phyloP scores from a whole-genome alignment of 495 filamentous ascomycete species.

The Hyphodiscus hymeniophilus region DNA sequence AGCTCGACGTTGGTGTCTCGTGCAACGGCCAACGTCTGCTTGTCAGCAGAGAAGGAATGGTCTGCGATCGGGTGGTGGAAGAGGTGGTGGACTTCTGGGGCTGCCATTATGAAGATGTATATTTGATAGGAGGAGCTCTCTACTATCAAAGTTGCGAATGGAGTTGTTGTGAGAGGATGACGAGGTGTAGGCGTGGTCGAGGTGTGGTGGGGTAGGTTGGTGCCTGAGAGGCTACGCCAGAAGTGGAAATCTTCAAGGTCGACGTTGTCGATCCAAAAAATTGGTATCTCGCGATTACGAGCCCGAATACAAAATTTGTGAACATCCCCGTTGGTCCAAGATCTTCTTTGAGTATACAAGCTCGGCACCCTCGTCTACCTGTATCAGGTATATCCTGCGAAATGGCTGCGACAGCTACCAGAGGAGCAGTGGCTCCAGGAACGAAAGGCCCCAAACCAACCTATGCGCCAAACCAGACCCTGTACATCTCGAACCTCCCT shows the following conservation, averaged over 20 bases:
- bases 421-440: not conserved
- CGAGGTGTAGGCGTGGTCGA: not conserved
- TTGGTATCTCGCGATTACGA: not conserved
- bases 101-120: slow-evolving; percentile 48
- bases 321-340: too few species aligned
- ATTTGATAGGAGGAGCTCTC: slow-evolving; percentile 97
- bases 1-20: slow-evolving; percentile 89
- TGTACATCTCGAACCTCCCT: slow-evolving; percentile 82
- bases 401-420: slow-evolving; percentile 3
- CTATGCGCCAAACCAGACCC: slow-evolving; percentile 61
- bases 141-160: slow-evolving; percentile 61
- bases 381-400: not conserved
- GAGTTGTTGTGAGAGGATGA: slow-evolving; percentile 3
- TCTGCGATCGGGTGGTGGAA: slow-evolving; percentile 95
- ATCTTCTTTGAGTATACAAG: too few species aligned
- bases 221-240: slow-evolving; percentile 4
- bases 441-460: slow-evolving; percentile 14
- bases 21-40: slow-evolving; percentile 79
- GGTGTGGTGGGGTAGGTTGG: slow-evolving; percentile 8
- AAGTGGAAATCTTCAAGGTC: not conserved
- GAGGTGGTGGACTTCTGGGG: slow-evolving; percentile 89
- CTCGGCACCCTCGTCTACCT: too few species aligned
- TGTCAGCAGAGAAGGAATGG: slow-evolving; percentile 94
- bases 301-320: too few species aligned
- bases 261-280: not conserved